Conservation (phyloP, 2,329 filamentous ascomycete species). For the Fusarium newnesense region DNA sequence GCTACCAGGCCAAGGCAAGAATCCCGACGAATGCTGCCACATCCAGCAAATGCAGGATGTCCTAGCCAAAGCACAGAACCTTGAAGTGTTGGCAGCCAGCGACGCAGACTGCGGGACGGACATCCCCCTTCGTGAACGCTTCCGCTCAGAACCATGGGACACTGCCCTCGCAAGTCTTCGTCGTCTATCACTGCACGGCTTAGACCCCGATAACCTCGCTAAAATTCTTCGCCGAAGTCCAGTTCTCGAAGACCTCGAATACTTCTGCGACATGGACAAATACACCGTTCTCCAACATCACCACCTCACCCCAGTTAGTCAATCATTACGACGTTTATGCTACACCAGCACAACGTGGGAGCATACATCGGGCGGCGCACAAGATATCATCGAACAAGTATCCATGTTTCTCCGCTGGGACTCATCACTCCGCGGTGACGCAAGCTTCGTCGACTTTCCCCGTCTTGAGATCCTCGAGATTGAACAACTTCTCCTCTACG, state of each 20-base stretch:
- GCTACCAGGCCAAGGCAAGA: slow-evolving; percentile 37
- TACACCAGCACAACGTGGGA: slow-evolving; percentile 43
- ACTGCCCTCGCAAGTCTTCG: slow-evolving; percentile 40
- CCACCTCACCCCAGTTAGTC: slow-evolving; percentile 31
- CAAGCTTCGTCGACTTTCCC: slow-evolving; percentile 41
- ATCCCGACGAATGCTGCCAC: slow-evolving; percentile 41
- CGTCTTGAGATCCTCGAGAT: slow-evolving; percentile 43
- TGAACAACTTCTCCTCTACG: slow-evolving; percentile 43
- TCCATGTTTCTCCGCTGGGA: slow-evolving; percentile 42
- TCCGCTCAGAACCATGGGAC: slow-evolving; percentile 41
- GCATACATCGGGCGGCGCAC: slow-evolving; percentile 34
- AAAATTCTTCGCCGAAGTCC: slow-evolving; percentile 42
- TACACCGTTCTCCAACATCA: slow-evolving; percentile 41
- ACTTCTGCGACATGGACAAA: slow-evolving; percentile 45
- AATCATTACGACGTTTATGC: slow-evolving; percentile 38
- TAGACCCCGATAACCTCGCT: slow-evolving; percentile 41
- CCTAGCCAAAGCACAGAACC: slow-evolving; percentile 40
- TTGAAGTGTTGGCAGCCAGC: slow-evolving; percentile 39
- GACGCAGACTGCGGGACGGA: slow-evolving; percentile 43
- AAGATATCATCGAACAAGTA: slow-evolving; percentile 41
- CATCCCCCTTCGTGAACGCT: slow-evolving; percentile 41
- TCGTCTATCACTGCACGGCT: slow-evolving; percentile 39
- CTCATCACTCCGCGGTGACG: slow-evolving; percentile 36
- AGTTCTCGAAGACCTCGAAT: slow-evolving; percentile 41
- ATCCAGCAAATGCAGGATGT: slow-evolving; percentile 46